Conservation (phyloP, 495 filamentous ascomycete species). For the Aspergillus ellipticus region DNA sequence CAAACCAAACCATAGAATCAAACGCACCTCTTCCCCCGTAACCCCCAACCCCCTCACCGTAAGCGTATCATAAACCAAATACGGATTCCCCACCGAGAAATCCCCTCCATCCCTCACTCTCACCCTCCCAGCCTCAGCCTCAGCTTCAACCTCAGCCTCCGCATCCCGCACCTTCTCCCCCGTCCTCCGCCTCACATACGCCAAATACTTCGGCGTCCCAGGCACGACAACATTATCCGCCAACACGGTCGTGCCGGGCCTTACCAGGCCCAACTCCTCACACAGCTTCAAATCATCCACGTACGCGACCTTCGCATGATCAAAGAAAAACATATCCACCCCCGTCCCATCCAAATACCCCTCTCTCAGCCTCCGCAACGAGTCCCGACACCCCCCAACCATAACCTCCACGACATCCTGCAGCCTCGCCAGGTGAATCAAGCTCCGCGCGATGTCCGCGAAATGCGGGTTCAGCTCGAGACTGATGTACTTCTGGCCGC, state of each 20-base stretch:
- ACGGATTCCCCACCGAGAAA: neutral
- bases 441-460: slow-evolving; percentile 51
- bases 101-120: neutral
- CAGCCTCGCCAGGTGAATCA: slow-evolving; percentile 64
- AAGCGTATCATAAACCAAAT: neutral
- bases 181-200: neutral
- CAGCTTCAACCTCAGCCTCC: neutral
- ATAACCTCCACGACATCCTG: slow-evolving; percentile 57
- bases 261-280: slow-evolving; percentile 58
- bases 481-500: slow-evolving; percentile 55
- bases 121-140: too few species aligned
- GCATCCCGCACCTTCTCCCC: neutral
- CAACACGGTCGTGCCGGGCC: slow-evolving; percentile 52
- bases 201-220: slow-evolving; percentile 60
- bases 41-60: neutral
- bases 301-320: slow-evolving; percentile 66
- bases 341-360: slow-evolving; percentile 43
- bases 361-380: slow-evolving; percentile 38
- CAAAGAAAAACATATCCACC: slow-evolving; percentile 66
- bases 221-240: slow-evolving; percentile 72
- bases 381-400: slow-evolving; percentile 57
- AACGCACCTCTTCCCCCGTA: neutral
- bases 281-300: slow-evolving; percentile 63
- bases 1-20: neutral
- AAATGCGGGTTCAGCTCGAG: slow-evolving; percentile 63